Evolutionary conservation across 441 rosid genomes (phyloP).

Genomic region (Viola pubescens): DNA sequence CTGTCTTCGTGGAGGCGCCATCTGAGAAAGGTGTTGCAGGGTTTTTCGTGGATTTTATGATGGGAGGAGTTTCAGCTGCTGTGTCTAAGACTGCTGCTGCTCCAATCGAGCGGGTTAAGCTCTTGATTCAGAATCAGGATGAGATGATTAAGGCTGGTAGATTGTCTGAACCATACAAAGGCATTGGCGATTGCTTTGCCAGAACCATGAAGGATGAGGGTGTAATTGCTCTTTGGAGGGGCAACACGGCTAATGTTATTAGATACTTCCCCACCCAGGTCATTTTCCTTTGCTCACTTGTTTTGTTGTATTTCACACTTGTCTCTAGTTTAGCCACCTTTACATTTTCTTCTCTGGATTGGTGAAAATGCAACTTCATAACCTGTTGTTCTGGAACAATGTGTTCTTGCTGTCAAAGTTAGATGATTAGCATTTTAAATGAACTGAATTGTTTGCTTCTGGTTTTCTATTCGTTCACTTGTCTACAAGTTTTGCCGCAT

Average conservation of each 20-base stretch:
- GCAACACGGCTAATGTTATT: constrained; percentile 89
- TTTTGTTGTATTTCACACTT: background rate
- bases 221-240: constrained; percentile 77
- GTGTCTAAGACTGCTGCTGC: constrained; percentile 96
- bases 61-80: constrained; percentile 97
- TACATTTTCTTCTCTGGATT: too few relatives aligned
- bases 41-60: constrained; percentile 70
- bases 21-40: constrained; percentile 51
- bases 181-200: constrained; percentile 74
- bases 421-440: too few relatives aligned
- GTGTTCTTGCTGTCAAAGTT: too few relatives aligned
- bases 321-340: background rate
- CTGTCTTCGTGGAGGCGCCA: constrained; percentile 58
- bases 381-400: background rate
- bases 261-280: constrained; percentile 97
- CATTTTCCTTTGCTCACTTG: background rate
- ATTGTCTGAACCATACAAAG: constrained; percentile 75
- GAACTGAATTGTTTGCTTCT: background rate
- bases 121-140: constrained; percentile 90
- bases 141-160: constrained; percentile 90
- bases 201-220: constrained; percentile 90
- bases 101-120: constrained; percentile 89
- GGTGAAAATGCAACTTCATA: background rate
- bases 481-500: too few relatives aligned
- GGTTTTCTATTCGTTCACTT: background rate